Percentiles rank a stretch among this genome's conserved stretches.
Evolutionary conservation across 768 basidiomycete genomes (phyloP).

Genomic region (Boletales sp.): DNA sequence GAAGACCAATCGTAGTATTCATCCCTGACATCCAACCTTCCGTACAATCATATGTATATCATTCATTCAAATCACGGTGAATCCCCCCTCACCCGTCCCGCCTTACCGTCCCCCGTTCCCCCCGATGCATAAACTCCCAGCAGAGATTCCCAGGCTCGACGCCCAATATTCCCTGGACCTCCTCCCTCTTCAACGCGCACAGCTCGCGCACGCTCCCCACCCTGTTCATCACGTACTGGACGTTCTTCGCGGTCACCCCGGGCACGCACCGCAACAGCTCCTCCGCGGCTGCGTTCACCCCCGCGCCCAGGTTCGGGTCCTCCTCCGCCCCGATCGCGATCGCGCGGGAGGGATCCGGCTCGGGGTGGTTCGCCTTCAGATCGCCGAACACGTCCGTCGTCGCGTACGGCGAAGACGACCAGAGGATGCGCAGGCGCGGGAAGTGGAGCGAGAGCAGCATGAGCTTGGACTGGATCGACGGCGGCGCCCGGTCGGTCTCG

Average conservation of each 20-base stretch:
- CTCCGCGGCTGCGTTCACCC: slow-evolving; percentile 71
- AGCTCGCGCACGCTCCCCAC: slow-evolving; percentile 76
- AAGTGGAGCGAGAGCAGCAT: slow-evolving; percentile 87
- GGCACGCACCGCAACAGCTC: slow-evolving; percentile 83
- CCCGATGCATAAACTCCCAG: slow-evolving; percentile 79
- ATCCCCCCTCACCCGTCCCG: neutral
- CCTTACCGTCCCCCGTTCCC: slow-evolving; percentile 38
- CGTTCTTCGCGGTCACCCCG: slow-evolving; percentile 81
- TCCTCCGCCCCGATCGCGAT: slow-evolving; percentile 80
- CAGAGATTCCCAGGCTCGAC: slow-evolving; percentile 77
- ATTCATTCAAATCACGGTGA: no score
- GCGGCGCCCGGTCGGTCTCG: slow-evolving; percentile 35
- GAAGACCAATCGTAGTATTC: no score
- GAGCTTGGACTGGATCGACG: slow-evolving; percentile 85
- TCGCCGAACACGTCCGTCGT: slow-evolving; percentile 92
- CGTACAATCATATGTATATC: no score
- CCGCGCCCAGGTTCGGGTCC: slow-evolving; percentile 61
- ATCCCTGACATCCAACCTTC: no score
- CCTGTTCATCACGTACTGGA: slow-evolving; percentile 78
- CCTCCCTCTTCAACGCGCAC: slow-evolving; percentile 54
- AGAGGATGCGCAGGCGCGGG: slow-evolving; percentile 90
- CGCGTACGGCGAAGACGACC: slow-evolving; percentile 94
- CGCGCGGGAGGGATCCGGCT: slow-evolving; percentile 78
- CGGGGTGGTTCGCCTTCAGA: slow-evolving; percentile 72
- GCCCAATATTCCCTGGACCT: slow-evolving; percentile 74